These are phyloP conservation scores for Chaetoscypha palmicola DNA, from an alignment of 2,329 filamentous ascomycete species.

Conservation along the genomic window DNA sequence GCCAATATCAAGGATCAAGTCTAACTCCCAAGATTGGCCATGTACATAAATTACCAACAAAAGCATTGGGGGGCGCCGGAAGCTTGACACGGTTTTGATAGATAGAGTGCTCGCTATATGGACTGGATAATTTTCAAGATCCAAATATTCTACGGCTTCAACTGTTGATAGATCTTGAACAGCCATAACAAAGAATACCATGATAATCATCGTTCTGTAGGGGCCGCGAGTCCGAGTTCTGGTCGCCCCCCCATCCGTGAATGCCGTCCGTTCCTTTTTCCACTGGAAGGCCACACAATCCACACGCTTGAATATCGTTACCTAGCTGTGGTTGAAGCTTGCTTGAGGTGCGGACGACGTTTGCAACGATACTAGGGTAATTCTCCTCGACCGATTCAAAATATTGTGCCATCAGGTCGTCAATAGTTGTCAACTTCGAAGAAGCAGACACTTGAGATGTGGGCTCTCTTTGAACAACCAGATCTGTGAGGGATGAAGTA, in stretches of 20 bases:
- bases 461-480: slow-evolving; percentile 38
- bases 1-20: slow-evolving; percentile 27
- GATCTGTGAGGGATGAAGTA: slow-evolving; percentile 41
- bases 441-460: slow-evolving; percentile 27
- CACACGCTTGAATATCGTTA: slow-evolving; percentile 42
- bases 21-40: slow-evolving; percentile 11
- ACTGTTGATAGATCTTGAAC: slow-evolving; percentile 55
- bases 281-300: slow-evolving; percentile 63
- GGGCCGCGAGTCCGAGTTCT: slow-evolving; percentile 33
- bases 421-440: slow-evolving; percentile 72
- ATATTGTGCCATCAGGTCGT: slow-evolving; percentile 83
- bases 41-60: slow-evolving; percentile 22
- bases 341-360: slow-evolving; percentile 86
- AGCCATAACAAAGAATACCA: slow-evolving; percentile 62
- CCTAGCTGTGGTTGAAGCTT: slow-evolving; percentile 55
- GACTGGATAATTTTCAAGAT: slow-evolving; percentile 1
- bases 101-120: background rate
- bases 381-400: slow-evolving; percentile 79
- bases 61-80: slow-evolving; percentile 15
- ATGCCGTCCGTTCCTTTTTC: slow-evolving; percentile 56
- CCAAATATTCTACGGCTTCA: slow-evolving; percentile 28
- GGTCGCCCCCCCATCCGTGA: slow-evolving; percentile 52
- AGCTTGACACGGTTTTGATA: slow-evolving; percentile 2
- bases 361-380: slow-evolving; percentile 87
- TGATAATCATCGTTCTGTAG: slow-evolving; percentile 25